A percentile compares a stretch with the other conserved stretches of the same genome.
phyloP scores from a whole-genome alignment of 225 moss, liverwort and hornwort genomes.

The Straminergon stramineum region DNA sequence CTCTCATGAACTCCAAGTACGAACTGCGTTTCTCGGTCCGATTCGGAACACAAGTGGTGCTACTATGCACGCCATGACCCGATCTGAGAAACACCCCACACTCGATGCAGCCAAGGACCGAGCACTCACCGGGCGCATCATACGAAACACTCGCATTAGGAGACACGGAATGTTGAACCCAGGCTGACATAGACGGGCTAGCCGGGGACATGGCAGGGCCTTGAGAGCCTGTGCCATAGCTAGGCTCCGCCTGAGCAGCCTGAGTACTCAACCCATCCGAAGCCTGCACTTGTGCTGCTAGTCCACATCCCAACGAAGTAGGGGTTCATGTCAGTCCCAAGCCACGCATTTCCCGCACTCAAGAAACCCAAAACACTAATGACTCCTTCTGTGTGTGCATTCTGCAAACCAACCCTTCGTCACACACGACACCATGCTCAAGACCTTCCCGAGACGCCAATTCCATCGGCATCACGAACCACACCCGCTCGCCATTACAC shows the following conservation, averaged over 20 bases:
- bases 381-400: background rate
- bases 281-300: slow-evolving; percentile 35
- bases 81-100: background rate
- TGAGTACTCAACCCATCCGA: slow-evolving; percentile 49
- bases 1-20: background rate
- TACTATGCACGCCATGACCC: background rate
- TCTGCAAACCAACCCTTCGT: background rate
- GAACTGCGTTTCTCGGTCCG: background rate
- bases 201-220: slow-evolving; percentile 6
- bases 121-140: slow-evolving; percentile 32
- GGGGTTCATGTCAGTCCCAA: slow-evolving; percentile 6
- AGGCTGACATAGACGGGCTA: slow-evolving; percentile 45
- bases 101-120: slow-evolving; percentile 2
- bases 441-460: background rate
- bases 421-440: background rate
- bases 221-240: slow-evolving; percentile 22
- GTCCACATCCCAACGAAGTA: slow-evolving; percentile 31
- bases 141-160: slow-evolving; percentile 18
- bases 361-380: background rate
- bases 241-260: slow-evolving; percentile 65
- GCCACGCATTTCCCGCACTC: background rate
- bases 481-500: background rate
- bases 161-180: slow-evolving; percentile 46
- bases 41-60: background rate
- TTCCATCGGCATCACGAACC: background rate